These are phyloP conservation scores for Rosa persica DNA, from an alignment of 306 rosid genomes.

Conservation along the genomic window DNA sequence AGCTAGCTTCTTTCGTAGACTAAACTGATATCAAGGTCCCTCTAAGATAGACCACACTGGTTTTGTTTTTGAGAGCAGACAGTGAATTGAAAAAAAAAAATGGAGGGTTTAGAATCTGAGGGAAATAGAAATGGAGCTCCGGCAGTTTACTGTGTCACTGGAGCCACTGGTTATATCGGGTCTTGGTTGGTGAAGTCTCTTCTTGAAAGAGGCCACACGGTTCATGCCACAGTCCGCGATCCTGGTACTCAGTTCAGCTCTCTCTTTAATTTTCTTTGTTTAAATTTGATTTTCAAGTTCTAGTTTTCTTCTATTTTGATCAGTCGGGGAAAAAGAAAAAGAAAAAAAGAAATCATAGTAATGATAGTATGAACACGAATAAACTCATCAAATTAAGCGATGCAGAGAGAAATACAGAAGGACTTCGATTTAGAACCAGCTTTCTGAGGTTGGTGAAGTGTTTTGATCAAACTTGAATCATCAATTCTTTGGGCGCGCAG, in stretches of 20 bases:
- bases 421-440: no score
- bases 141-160: slow-evolving; percentile 64
- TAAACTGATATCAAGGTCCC: not conserved
- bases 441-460: not conserved
- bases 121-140: slow-evolving; percentile 12
- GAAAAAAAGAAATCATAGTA: no score
- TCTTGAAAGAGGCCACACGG: slow-evolving; percentile 57
- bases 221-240: slow-evolving; percentile 78
- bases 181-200: slow-evolving; percentile 76
- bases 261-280: not conserved
- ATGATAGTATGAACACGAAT: no score
- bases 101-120: slow-evolving; percentile 30
- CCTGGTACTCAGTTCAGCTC: slow-evolving; percentile 45
- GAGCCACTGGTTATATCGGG: slow-evolving; percentile 68
- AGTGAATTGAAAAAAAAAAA: slow-evolving; percentile 21
- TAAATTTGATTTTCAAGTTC: not conserved
- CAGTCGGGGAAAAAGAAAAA: no score
- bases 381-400: not conserved
- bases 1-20: not conserved
- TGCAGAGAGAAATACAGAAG: not conserved
- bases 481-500: not conserved
- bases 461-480: not conserved
- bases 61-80: not conserved
- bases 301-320: not conserved
- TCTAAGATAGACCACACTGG: not conserved